These are phyloP conservation scores for Dichomitus squalens DNA, from an alignment of 1,284 basidiomycete genomes.

Conservation along the genomic window DNA sequence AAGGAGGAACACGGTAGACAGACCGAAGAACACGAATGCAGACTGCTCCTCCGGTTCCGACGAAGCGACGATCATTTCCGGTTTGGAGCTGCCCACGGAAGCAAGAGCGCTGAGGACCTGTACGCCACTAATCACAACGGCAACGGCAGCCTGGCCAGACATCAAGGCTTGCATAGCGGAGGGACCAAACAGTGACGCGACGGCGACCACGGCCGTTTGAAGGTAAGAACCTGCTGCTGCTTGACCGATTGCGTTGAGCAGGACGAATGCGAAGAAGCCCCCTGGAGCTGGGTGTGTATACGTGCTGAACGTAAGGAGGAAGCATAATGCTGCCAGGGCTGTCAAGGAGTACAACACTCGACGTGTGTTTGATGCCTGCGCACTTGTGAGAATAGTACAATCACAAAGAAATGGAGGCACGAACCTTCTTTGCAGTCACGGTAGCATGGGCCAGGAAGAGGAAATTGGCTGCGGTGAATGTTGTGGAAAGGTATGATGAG, in stretches of 20 bases:
- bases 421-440: conserved; percentile 62
- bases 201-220: conserved; percentile 67
- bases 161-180: conserved; percentile 68
- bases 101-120: conserved; percentile 67
- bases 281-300: conserved; percentile 53
- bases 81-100: conserved; percentile 44
- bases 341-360: conserved; percentile 26
- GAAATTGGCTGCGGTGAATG: conserved; percentile 67
- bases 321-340: conserved; percentile 48
- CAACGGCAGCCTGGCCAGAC: conserved; percentile 78
- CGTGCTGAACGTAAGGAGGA: conserved; percentile 62
- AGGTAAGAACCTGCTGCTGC: conserved; percentile 67
- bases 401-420: conserved; percentile 24
- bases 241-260: conserved; percentile 58
- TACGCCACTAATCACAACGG: conserved; percentile 70
- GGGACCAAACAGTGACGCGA: conserved; percentile 74
- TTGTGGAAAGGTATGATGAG: conserved; percentile 67
- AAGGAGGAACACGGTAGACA: conserved; percentile 68
- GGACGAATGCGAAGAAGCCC: conserved; percentile 63
- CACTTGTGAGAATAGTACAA: not conserved
- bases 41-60: conserved; percentile 54
- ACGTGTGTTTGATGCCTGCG: conserved; percentile 29
- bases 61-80: conserved; percentile 36
- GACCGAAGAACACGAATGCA: conserved; percentile 71
- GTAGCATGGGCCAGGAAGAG: conserved; percentile 74